Percentiles rank a stretch among this genome's conserved stretches.
Evolutionary conservation across 1,284 basidiomycete genomes (phyloP).

Genomic region (Chalciporus sp.): DNA sequence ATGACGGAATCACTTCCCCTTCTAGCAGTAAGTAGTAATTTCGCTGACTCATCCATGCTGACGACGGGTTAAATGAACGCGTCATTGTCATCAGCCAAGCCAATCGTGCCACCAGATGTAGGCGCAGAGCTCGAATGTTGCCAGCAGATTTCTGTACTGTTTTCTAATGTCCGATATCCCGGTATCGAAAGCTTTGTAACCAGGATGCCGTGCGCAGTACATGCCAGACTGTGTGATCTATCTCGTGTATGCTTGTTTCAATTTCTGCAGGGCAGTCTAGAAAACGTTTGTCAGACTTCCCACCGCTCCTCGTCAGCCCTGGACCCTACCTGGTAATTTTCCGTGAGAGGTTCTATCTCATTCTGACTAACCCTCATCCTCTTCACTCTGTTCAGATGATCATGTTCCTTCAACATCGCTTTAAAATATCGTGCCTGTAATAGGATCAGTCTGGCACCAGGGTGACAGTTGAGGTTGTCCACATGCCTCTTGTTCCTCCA

Average conservation of each 20-base stretch:
- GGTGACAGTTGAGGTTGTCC: background rate
- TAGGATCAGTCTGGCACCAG: background rate
- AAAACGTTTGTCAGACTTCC: constrained; percentile 2
- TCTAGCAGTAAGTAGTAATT: background rate
- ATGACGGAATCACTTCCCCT: too few relatives aligned
- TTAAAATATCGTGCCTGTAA: constrained; percentile 87
- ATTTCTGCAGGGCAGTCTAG: constrained; percentile 39
- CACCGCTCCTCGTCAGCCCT: background rate
- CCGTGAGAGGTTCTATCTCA: constrained; percentile 57
- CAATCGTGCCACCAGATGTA: background rate
- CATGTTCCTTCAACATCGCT: constrained; percentile 75
- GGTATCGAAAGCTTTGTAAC: background rate
- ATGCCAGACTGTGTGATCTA: constrained; percentile 6
- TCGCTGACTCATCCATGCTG: background rate
- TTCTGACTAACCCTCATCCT: constrained; percentile 70
- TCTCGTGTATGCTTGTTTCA: constrained; percentile 41
- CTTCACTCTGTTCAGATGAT: constrained; percentile 75
- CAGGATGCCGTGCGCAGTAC: background rate
- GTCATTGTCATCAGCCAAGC: too few relatives aligned
- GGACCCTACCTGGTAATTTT: constrained; percentile 65
- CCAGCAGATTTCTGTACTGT: too few relatives aligned
- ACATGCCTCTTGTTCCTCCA: constrained; percentile 91
- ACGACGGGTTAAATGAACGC: background rate
- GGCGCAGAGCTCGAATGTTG: background rate
- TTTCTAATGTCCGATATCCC: background rate